Percentiles rank a stretch among this genome's conserved stretches.
These are phyloP conservation scores for Bacterosira constricta DNA, from an alignment of 108 stramenopile species.

Conservation along the genomic window DNA sequence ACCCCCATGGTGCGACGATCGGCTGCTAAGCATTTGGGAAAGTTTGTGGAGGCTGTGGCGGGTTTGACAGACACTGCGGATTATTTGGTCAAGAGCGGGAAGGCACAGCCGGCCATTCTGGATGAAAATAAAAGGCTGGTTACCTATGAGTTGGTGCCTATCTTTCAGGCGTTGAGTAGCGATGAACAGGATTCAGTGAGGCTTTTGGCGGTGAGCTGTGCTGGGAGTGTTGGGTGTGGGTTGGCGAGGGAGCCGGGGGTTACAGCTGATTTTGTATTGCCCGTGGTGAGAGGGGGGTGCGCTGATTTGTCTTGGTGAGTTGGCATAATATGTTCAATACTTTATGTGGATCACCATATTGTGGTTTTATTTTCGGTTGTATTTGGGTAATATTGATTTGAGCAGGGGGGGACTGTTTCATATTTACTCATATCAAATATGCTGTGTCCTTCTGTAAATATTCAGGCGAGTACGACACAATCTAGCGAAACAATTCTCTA, in stretches of 20 bases:
- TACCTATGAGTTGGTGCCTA: constrained; percentile 62
- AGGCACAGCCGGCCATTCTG: constrained; percentile 10
- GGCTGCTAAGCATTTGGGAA: constrained; percentile 82
- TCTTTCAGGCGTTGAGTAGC: constrained; percentile 75
- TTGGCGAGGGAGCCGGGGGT: constrained; percentile 56
- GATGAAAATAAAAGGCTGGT: constrained; percentile 41
- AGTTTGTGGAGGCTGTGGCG: constrained; percentile 54
- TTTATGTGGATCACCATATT: too few relatives aligned
- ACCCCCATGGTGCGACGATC: constrained; percentile 97
- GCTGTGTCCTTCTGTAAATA: neutral
- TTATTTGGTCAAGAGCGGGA: constrained; percentile 32
- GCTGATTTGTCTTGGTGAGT: constrained; percentile 89
- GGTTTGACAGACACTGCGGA: constrained; percentile 48
- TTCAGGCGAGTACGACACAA: constrained; percentile 92
- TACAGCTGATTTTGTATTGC: constrained; percentile 71
- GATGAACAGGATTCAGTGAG: constrained; percentile 98
- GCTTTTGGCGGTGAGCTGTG: constrained; percentile 82
- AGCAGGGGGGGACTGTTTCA: neutral
- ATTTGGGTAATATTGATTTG: too few relatives aligned
- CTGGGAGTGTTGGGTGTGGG: constrained; percentile 72
- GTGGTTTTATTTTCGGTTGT: neutral
- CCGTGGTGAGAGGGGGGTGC: constrained; percentile 73
- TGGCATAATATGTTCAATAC: too few relatives aligned
- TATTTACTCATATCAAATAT: neutral
- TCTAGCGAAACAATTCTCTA: constrained; percentile 82